Conservation (phyloP, 2,329 filamentous ascomycete species). For the Calonectria montana region DNA sequence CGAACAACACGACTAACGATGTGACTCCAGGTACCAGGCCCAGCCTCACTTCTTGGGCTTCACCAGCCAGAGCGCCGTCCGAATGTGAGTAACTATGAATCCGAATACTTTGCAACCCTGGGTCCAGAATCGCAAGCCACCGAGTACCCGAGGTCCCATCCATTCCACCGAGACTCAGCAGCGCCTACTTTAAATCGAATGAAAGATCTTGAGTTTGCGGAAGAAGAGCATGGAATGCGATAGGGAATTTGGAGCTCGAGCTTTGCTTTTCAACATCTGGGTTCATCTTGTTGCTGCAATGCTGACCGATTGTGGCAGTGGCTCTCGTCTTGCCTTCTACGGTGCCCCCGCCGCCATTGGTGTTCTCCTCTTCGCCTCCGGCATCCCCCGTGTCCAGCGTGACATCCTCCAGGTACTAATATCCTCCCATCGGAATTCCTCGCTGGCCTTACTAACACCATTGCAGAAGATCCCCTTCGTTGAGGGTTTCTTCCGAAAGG, state of each 20-base stretch:
- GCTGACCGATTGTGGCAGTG: conserved; percentile 52
- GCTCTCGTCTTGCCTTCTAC: conserved; percentile 63
- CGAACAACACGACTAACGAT: conserved; percentile 42
- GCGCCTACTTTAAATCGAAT: neutral
- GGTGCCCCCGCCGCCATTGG: conserved; percentile 68
- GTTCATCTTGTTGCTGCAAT: neutral
- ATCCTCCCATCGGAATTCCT: neutral
- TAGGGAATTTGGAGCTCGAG: neutral
- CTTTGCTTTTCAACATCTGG: neutral
- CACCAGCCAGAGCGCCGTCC: conserved; percentile 59
- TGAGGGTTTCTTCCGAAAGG: conserved; percentile 62
- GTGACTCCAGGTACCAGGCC: conserved; percentile 64
- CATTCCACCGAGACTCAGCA: conserved; percentile 32
- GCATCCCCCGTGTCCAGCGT: conserved; percentile 68
- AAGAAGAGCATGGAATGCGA: neutral
- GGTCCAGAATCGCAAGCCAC: conserved; percentile 20
- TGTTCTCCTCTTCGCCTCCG: conserved; percentile 70
- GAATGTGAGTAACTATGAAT: conserved; percentile 60
- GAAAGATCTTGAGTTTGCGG: neutral
- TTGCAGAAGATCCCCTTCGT: conserved; percentile 67
- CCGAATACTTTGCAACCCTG: neutral
- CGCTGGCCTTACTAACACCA: conserved; percentile 35
- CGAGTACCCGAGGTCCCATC: conserved; percentile 29
- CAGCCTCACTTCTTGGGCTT: conserved; percentile 67
- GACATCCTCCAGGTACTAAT: conserved; percentile 68